Percentiles rank a stretch among this genome's conserved stretches.
Conservation (phyloP, 176 grass and related monocot genomes). For the Oryza punctata region DNA sequence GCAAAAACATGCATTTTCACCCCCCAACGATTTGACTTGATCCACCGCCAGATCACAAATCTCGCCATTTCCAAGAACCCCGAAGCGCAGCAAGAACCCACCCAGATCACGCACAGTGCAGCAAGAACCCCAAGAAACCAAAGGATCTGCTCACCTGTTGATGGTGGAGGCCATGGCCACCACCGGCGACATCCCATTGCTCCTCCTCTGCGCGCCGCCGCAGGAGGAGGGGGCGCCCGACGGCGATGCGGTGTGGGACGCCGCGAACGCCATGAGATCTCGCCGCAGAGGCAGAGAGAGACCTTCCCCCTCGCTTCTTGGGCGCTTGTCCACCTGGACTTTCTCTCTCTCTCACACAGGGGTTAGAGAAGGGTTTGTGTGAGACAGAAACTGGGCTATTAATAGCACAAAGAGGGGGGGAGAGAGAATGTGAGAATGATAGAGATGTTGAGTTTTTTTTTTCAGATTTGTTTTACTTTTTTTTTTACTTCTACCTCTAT, state of each 20-base stretch:
- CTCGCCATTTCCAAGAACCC: neutral
- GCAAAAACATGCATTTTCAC: neutral
- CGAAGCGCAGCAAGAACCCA: no score
- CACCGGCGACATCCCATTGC: conserved; percentile 38
- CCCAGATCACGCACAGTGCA: neutral
- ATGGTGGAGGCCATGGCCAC: conserved; percentile 62
- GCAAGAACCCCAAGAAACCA: no score
- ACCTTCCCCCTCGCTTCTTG: conserved; percentile 5
- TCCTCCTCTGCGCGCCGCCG: conserved; percentile 31
- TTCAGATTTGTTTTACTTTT: neutral
- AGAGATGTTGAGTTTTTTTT: no score
- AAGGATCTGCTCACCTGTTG: conserved; percentile 49
- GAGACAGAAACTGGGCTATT: conserved; percentile 28
- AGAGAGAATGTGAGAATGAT: neutral
- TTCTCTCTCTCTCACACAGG: no score
- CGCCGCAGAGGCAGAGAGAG: neutral
- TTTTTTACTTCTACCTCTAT: neutral
- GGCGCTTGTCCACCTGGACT: neutral
- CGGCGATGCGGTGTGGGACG: conserved; percentile 37
- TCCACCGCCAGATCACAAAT: conserved; percentile 41
- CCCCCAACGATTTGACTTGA: conserved; percentile 9
- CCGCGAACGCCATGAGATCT: conserved; percentile 45
- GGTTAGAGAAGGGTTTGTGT: conserved; percentile 7
- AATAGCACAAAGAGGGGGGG: neutral
- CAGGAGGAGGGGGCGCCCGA: neutral